Evolutionary conservation across 768 basidiomycete species (phyloP).

Genomic region (Trichaptum fuscoviolaceum): DNA sequence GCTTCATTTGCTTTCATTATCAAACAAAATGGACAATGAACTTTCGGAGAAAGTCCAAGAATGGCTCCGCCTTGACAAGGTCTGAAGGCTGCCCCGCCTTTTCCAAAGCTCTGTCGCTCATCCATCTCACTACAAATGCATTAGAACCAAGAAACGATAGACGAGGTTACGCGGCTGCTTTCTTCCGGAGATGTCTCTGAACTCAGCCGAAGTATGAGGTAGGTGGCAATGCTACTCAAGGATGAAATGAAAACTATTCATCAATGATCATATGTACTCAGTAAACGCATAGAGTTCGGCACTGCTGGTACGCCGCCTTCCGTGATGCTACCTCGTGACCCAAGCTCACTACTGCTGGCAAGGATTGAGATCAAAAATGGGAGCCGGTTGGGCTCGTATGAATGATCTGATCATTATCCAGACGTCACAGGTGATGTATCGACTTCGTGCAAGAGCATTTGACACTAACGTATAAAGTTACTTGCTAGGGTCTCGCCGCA

Average conservation of each 20-base stretch:
- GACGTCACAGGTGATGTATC: constrained; percentile 61
- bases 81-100: constrained; percentile 12
- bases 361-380: constrained; percentile 81
- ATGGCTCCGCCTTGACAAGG: constrained; percentile 47
- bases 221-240: constrained; percentile 4
- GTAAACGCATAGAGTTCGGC: constrained; percentile 63
- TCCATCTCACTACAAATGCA: background rate
- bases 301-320: constrained; percentile 57
- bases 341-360: constrained; percentile 3
- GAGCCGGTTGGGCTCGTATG: constrained; percentile 88
- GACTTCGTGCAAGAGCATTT: background rate
- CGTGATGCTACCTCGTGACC: constrained; percentile 10
- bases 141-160: background rate
- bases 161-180: background rate
- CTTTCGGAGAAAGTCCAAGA: constrained; percentile 42
- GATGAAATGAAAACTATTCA: background rate
- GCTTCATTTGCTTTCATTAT: background rate
- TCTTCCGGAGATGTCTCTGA: constrained; percentile 12
- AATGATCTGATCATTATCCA: constrained; percentile 83
- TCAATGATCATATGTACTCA: background rate
- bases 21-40: constrained; percentile 16
- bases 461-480: constrained; percentile 4
- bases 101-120: background rate
- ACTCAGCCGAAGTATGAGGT: constrained; percentile 13
- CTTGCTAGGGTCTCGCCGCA: constrained; percentile 62